These are phyloP conservation scores for Penicillium nucicola DNA, from an alignment of 495 filamentous ascomycete genomes.

Conservation along the genomic window DNA sequence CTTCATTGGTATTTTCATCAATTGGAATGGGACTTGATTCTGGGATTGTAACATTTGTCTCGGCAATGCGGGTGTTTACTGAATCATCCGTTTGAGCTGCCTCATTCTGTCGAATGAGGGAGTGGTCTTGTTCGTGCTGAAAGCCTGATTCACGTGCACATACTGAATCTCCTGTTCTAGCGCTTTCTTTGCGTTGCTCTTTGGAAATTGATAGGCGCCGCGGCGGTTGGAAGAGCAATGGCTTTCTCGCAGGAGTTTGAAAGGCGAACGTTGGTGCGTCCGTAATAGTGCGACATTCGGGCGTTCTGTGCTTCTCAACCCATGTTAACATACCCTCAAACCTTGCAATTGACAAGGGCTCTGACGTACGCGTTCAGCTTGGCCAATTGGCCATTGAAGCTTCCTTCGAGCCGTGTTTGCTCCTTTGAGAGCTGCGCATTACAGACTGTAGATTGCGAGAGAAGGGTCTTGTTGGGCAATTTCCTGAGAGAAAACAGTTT, in stretches of 20 bases:
- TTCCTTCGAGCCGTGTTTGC: not conserved
- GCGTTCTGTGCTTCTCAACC: not conserved
- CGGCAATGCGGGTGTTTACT: not conserved
- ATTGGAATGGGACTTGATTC: not conserved
- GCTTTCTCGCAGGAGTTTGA: not conserved
- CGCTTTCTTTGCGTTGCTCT: not conserved
- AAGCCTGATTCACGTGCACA: not conserved
- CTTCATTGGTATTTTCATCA: not conserved
- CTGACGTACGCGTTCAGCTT: not conserved
- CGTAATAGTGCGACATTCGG: not conserved
- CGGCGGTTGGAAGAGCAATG: not conserved
- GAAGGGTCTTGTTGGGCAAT: not conserved
- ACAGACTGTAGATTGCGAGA: not conserved
- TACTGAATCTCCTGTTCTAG: not conserved
- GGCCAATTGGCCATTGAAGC: not conserved
- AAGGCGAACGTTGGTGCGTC: not conserved
- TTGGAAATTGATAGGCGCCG: not conserved
- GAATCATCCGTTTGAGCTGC: not conserved
- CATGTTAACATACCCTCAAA: not conserved
- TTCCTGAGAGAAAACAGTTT: constrained; percentile 23
- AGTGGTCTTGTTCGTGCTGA: not conserved
- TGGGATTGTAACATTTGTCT: too few relatives aligned
- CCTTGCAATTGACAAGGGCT: too few relatives aligned
- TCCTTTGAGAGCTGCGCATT: not conserved
- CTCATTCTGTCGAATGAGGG: not conserved